phyloP scores from a whole-genome alignment of 2,329 filamentous ascomycete genomes.

The Paraphoma chrysanthemicola region DNA sequence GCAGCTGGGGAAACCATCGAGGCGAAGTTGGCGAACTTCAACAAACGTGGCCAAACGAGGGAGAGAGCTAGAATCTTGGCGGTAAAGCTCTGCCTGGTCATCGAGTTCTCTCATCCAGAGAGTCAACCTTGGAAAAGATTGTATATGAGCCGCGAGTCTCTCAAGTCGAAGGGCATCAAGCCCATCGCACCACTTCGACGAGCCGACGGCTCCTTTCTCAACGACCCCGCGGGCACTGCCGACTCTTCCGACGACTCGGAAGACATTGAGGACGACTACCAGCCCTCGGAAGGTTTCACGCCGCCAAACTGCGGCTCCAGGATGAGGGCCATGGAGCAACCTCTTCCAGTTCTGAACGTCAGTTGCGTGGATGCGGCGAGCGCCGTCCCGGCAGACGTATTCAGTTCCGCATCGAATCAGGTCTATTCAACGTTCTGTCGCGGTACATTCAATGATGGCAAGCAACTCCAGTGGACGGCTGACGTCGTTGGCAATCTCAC shows the following conservation, averaged over 20 bases:
- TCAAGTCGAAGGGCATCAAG: slow-evolving; percentile 1
- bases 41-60: slow-evolving; percentile 1
- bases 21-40: slow-evolving; percentile 1
- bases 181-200: slow-evolving; percentile 1
- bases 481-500: slow-evolving; percentile 1
- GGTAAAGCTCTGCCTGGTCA: slow-evolving; percentile 1
- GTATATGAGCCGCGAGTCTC: slow-evolving; percentile 1
- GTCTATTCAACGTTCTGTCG: neutral
- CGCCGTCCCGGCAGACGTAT: neutral
- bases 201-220: slow-evolving; percentile 1
- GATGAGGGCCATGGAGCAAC: neutral
- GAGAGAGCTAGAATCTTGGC: slow-evolving; percentile 1
- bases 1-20: slow-evolving; percentile 1
- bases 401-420: neutral
- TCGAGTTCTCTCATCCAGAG: slow-evolving; percentile 1
- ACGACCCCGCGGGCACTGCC: neutral
- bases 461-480: slow-evolving; percentile 1
- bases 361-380: neutral
- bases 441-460: neutral
- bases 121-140: slow-evolving; percentile 2
- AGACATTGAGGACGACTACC: too few relatives aligned
- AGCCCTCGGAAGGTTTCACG: too few relatives aligned
- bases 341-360: neutral
- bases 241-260: slow-evolving; percentile 1
- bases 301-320: neutral